Base-by-base conservation (phyloP, 345 rosid species). In the Syzygium grande region DNA sequence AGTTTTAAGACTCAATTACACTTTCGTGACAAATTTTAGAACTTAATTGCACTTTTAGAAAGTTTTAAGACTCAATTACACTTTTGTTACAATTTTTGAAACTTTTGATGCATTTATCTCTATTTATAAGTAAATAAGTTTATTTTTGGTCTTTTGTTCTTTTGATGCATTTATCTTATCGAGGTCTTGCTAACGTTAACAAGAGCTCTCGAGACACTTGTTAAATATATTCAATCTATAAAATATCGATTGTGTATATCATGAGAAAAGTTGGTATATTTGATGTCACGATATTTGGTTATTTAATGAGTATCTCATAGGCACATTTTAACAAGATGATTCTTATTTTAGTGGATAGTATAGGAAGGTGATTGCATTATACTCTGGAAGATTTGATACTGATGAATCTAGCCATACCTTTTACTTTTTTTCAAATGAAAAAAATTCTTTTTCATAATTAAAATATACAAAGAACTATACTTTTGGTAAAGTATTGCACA, bases 281-380 rank as follows among this genome's bases (percentile, higher is more conserved):
- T 0, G 21, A 19, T 4, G 9, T 73, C 22, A 19, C 6, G 21
- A 34, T 38, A 73, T 73, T 34, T 0, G 6, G 14, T 73, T 21
- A 2, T 19, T 38, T 5, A 21, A 73, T 15, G 3, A 73, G 14
- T 19, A 38, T 73, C 21, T 38, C 14, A 38, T 34, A 1, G 4
- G 83, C 14, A 38, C 14, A 2, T 73, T 38, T 9, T 73, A 19
- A 19, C 8, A 19, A 38, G 21, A 73, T 0, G 2, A 19, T 34
- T 34, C 3, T 17, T 17, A 19, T 19, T 11, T 34, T 9, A 11
- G 14, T 2, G 83, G 15, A 73, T 38, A 38, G 5, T 73, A 38
- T 73, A 38, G 5, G 7, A 10, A 38, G 27, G 83, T 38, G 38
- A 73, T 73, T 73, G 25, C 46, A 38, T 73, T 73, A 10, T 73